Evolutionary conservation across 1,284 basidiomycete species (phyloP).

Genomic region (Salmacisia buchloeana): DNA sequence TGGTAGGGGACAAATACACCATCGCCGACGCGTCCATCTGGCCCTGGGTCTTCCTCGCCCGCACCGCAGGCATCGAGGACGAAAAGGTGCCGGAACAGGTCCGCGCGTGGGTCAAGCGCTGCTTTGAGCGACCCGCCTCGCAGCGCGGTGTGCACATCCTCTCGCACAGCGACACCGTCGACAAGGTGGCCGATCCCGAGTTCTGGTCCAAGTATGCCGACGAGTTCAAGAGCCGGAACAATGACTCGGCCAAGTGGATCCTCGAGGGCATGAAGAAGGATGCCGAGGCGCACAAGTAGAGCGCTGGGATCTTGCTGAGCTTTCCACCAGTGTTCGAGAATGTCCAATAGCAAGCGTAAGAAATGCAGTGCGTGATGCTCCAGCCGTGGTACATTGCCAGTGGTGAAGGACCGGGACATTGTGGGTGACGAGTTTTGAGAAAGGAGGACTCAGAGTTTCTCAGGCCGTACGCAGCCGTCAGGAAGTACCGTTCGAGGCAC

Average conservation of each 20-base stretch:
- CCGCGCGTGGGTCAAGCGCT: constrained; percentile 25
- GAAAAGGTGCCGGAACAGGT: constrained; percentile 24
- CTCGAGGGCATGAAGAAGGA: not conserved
- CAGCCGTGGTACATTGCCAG: too few species aligned
- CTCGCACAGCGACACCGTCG: not conserved
- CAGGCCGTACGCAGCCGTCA: too few species aligned
- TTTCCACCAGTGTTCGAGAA: too few species aligned
- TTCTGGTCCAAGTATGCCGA: not conserved
- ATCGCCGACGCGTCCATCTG: constrained; percentile 33
- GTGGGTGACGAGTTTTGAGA: too few species aligned
- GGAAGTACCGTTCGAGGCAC: too few species aligned
- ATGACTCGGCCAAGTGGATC: not conserved
- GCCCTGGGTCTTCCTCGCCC: constrained; percentile 27
- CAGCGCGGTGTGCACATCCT: constrained; percentile 21
- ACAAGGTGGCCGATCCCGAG: not conserved
- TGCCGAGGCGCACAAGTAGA: constrained; percentile 3
- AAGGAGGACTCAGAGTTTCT: too few species aligned
- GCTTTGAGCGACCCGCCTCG: constrained; percentile 20
- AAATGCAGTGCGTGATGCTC: too few species aligned
- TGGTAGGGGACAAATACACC: constrained; percentile 37
- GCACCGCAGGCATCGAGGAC: constrained; percentile 19
- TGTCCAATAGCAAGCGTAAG: too few species aligned
- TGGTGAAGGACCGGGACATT: too few species aligned
- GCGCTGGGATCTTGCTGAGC: too few species aligned
- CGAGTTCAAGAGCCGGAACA: not conserved